These are phyloP conservation scores for Populus ilicifolia DNA, from an alignment of 345 rosid species.

Conservation along the genomic window DNA sequence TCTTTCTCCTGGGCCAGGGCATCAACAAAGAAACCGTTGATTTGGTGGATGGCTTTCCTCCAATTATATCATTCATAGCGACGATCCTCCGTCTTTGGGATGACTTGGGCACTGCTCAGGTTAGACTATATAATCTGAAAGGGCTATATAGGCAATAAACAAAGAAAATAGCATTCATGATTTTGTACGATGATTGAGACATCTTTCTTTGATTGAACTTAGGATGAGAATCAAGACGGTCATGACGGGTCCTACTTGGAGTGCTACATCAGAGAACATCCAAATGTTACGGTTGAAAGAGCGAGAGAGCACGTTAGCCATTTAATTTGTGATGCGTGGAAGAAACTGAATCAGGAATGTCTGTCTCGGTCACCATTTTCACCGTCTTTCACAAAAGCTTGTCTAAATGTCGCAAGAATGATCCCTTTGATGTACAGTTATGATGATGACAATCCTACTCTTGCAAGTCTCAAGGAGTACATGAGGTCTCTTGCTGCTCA, in stretches of 20 bases:
- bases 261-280: slow-evolving; percentile 38
- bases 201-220: background rate
- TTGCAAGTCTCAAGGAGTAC: slow-evolving; percentile 30
- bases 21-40: slow-evolving; percentile 29
- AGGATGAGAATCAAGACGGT: slow-evolving; percentile 51
- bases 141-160: too few relatives aligned
- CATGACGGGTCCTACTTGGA: slow-evolving; percentile 52
- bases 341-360: slow-evolving; percentile 40
- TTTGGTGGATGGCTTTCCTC: slow-evolving; percentile 30
- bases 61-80: slow-evolving; percentile 30
- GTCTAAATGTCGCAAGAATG: slow-evolving; percentile 46
- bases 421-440: slow-evolving; percentile 48
- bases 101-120: slow-evolving; percentile 31
- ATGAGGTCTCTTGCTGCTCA: slow-evolving; percentile 18
- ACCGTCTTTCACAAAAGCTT: slow-evolving; percentile 29
- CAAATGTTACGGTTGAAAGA: slow-evolving; percentile 12
- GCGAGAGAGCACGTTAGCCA: slow-evolving; percentile 28
- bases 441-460: slow-evolving; percentile 36
- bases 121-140: too few relatives aligned
- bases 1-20: slow-evolving; percentile 43
- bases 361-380: slow-evolving; percentile 32
- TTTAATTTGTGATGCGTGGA: slow-evolving; percentile 48
- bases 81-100: slow-evolving; percentile 40
- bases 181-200: slow-evolving; percentile 20
- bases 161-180: background rate